Base-by-base conservation (phyloP, 2,329 filamentous ascomycete species). In the Thelonectria discophora region DNA sequence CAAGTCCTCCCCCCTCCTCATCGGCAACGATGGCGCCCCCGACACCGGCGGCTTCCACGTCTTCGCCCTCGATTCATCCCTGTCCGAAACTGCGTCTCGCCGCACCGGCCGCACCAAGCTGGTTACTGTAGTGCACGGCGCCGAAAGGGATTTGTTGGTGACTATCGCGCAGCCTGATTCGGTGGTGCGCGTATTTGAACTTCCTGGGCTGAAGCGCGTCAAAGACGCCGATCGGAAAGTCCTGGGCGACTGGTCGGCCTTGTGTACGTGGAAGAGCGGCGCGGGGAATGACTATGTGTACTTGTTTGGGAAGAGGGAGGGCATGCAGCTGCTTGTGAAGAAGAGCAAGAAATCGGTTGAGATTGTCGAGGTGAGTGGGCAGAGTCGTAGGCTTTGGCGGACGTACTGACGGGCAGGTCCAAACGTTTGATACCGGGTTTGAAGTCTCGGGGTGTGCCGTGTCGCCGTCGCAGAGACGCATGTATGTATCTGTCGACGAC, bases 21-120 rank as follows among this genome's bases (percentile, higher is more conserved):
- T 83, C n/a, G 79, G 79, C 17, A 83, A 82, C 39, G 80, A 83
- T 53, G 80, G 77, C 12, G 77, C 76, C 0, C 76, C 80, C 8
- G 77, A 74, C 18, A 76, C 74, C 3, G 81, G 81, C 11, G 81
- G 81, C 0, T 76, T 82, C 34, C 79, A 74, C 47, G 69, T 74
- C 10, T 82, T 75, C 64, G 63, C 69, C 9, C 63, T 81, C 34
- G 65, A 72, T 24, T 65, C 72, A 42, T 68, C 70, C 5, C 63
- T 81, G 10, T 50, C 65, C 2, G 75, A 79, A 58, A 66, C 75
- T 9, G 62, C 66, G 3, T 70, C 75, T 20, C 65, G 73, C 40
- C 72, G 72, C 20, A 76, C 79, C 1, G 80, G 81, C 4, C 77
- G 81, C 27, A 81, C 79, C n/a, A 82, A 82, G 65, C 73, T 81